A percentile compares a stretch with the other conserved stretches of the same genome.
Evolutionary conservation across 768 basidiomycete species (phyloP).

Genomic region (Lentinus brumalis): DNA sequence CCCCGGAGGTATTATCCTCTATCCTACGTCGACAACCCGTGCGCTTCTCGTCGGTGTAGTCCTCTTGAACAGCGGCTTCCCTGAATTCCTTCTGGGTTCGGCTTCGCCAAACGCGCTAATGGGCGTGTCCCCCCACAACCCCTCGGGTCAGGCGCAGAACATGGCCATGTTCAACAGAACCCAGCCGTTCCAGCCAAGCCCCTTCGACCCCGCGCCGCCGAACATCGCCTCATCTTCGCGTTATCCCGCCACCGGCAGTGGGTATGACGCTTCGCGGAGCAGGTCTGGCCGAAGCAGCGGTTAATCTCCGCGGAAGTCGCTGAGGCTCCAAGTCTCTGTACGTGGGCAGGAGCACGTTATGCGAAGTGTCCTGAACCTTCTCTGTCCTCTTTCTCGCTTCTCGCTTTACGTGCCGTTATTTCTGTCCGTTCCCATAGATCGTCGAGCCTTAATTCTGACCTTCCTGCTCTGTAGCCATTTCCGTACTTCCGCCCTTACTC

Average conservation of each 20-base stretch:
- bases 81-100: constrained; percentile 23
- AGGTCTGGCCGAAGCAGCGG: constrained; percentile 12
- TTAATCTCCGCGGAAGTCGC: constrained; percentile 7
- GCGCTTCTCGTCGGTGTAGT: constrained; percentile 31
- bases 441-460: neutral
- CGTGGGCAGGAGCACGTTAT: neutral
- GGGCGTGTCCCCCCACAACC: neutral
- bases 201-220: constrained; percentile 23
- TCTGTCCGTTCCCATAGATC: neutral
- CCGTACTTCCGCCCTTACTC: neutral
- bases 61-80: constrained; percentile 27
- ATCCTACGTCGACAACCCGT: constrained; percentile 25
- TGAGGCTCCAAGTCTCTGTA: no score
- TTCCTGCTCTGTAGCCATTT: neutral
- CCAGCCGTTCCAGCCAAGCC: constrained; percentile 20
- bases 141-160: constrained; percentile 4
- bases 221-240: constrained; percentile 28
- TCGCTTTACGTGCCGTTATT: neutral
- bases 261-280: neutral
- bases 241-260: constrained; percentile 9
- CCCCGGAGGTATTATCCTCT: constrained; percentile 44
- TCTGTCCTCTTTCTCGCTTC: neutral
- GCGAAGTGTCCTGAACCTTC: neutral
- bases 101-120: constrained; percentile 1
- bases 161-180: constrained; percentile 15